Percentiles rank a stretch among this genome's conserved stretches.
phyloP scores from a whole-genome alignment of 148 eudicot species.

The Rhododendron mucronatum region DNA sequence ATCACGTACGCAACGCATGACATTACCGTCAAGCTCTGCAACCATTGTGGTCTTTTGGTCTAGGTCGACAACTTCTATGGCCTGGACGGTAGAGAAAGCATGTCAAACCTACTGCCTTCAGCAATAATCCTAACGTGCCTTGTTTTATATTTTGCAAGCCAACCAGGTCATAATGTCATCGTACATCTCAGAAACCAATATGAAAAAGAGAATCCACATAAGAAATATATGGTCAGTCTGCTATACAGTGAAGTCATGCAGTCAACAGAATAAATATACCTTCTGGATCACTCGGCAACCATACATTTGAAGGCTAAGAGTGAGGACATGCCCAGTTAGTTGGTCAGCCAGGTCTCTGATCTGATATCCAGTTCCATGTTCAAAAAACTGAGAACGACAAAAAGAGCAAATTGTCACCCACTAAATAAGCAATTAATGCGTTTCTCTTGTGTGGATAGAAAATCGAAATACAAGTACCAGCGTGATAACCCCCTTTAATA shows the following conservation, averaged over 20 bases:
- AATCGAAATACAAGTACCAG: background rate
- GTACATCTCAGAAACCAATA: background rate
- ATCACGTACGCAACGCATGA: slow-evolving; percentile 93
- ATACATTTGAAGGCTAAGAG: slow-evolving; percentile 96
- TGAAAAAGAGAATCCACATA: background rate
- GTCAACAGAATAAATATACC: slow-evolving; percentile 36
- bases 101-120: background rate
- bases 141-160: background rate
- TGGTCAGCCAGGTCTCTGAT: slow-evolving; percentile 77
- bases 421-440: background rate
- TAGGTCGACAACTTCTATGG: slow-evolving; percentile 79
- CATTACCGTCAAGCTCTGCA: slow-evolving; percentile 76
- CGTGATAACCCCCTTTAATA: background rate
- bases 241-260: background rate
- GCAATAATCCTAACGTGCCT: background rate
- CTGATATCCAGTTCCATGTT: slow-evolving; percentile 79
- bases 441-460: background rate
- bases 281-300: slow-evolving; percentile 98
- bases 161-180: background rate
- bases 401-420: background rate
- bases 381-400: slow-evolving; percentile 56
- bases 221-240: background rate
- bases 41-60: slow-evolving; percentile 82
- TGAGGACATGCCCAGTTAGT: slow-evolving; percentile 72
- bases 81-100: slow-evolving; percentile 30